Conservation (phyloP, 306 rosid genomes). For the Morella rubra region DNA sequence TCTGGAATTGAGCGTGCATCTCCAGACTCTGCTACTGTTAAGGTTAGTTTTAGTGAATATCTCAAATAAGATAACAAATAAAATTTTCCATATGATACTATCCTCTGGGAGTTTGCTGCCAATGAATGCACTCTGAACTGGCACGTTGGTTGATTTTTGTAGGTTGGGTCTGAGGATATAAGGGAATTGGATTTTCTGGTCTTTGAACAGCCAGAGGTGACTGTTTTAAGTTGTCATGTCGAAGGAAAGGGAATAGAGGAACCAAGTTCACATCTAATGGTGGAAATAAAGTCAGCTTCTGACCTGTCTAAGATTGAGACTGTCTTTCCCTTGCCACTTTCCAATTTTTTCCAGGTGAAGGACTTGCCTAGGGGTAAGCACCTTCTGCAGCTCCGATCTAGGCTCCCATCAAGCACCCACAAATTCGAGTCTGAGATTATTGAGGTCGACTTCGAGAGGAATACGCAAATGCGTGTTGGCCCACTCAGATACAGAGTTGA, state of each 20-base stretch:
- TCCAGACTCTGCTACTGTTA: slow-evolving; percentile 61
- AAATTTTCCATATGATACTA: not conserved
- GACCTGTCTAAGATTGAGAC: slow-evolving; percentile 63
- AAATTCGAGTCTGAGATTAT: slow-evolving; percentile 79
- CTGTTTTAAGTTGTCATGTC: slow-evolving; percentile 85
- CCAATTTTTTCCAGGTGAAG: slow-evolving; percentile 95
- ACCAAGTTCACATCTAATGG: slow-evolving; percentile 62
- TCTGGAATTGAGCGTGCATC: slow-evolving; percentile 85
- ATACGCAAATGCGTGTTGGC: slow-evolving; percentile 73
- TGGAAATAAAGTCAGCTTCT: slow-evolving; percentile 83
- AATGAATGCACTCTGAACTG: slow-evolving; percentile 26
- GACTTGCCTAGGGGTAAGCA: slow-evolving; percentile 80
- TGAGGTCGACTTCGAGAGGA: slow-evolving; percentile 80
- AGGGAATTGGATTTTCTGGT: slow-evolving; percentile 84
- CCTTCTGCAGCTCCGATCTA: slow-evolving; percentile 75
- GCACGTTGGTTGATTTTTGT: slow-evolving; percentile 29
- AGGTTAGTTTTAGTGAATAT: slow-evolving; percentile 49
- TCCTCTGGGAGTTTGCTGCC: slow-evolving; percentile 28
- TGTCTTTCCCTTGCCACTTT: slow-evolving; percentile 78
- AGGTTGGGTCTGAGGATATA: slow-evolving; percentile 84
- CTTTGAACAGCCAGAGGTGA: slow-evolving; percentile 92
- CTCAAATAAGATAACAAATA: not conserved
- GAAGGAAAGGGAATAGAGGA: slow-evolving; percentile 83
- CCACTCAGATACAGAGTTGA: slow-evolving; percentile 70
- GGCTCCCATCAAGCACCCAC: slow-evolving; percentile 59